phyloP scores from a whole-genome alignment of 129 eudicot genomes.

The Kitagawia praeruptora region DNA sequence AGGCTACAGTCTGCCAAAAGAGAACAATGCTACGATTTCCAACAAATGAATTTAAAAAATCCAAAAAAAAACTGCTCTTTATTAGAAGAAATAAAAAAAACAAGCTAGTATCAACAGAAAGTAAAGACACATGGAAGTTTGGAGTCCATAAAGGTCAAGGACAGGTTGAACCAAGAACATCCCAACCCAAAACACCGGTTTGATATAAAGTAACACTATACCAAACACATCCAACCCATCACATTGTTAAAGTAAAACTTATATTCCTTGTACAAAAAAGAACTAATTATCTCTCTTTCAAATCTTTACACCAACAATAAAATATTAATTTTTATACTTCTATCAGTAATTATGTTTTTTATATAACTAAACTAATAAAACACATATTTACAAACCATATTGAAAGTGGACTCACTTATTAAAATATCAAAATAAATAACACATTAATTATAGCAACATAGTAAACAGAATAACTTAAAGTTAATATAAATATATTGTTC shows the following conservation, averaged over 20 bases:
- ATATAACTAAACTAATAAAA: neutral
- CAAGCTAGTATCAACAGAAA: neutral
- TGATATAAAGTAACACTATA: neutral
- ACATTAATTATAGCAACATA: no score
- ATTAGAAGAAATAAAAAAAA: neutral
- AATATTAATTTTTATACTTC: neutral
- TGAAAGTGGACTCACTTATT: neutral
- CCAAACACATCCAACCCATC: neutral
- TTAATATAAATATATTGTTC: neutral
- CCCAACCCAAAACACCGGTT: neutral
- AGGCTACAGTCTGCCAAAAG: neutral
- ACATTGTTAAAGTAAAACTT: neutral
- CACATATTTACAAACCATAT: neutral
- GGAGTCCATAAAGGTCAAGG: neutral
- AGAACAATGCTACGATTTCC: neutral
- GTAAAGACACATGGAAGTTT: neutral
- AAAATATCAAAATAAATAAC: neutral
- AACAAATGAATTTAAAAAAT: neutral
- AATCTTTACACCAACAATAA: neutral
- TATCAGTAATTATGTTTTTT: neutral
- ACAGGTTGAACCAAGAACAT: neutral
- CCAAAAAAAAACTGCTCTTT: neutral
- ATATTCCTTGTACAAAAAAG: neutral
- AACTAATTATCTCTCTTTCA: neutral
- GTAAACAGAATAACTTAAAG: neutral